Conservation (phyloP, 257 asterid species). For the Plantago elongata region DNA sequence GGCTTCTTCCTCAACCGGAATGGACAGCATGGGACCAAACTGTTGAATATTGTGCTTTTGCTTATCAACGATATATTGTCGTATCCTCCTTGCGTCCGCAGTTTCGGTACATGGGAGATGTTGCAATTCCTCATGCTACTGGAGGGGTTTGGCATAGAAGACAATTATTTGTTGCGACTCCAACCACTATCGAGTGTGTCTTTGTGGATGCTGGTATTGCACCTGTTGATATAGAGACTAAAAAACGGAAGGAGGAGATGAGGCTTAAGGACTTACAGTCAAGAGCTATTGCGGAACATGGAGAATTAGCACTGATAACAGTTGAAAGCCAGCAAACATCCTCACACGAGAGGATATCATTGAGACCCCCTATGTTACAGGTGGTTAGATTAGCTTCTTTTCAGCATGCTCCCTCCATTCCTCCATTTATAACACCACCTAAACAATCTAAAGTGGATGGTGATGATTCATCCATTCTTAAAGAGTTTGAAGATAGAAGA, state of each 20-base stretch:
- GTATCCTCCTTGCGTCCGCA: slow-evolving; percentile 97
- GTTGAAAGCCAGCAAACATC: slow-evolving; percentile 65
- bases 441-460: slow-evolving; percentile 68
- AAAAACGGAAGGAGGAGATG: slow-evolving; percentile 73
- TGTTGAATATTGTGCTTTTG: slow-evolving; percentile 97
- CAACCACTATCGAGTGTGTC: slow-evolving; percentile 95
- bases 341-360: slow-evolving; percentile 62
- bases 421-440: slow-evolving; percentile 83
- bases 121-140: slow-evolving; percentile 91
- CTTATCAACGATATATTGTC: slow-evolving; percentile 78
- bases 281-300: slow-evolving; percentile 81
- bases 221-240: slow-evolving; percentile 76
- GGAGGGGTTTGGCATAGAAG: slow-evolving; percentile 99
- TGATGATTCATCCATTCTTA: slow-evolving; percentile 54
- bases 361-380: slow-evolving; percentile 96
- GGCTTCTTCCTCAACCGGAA: slow-evolving; percentile 98
- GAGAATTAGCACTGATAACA: slow-evolving; percentile 80
- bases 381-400: slow-evolving; percentile 92
- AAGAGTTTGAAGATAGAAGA: slow-evolving; percentile 70
- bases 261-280: slow-evolving; percentile 63
- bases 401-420: slow-evolving; percentile 93
- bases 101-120: slow-evolving; percentile 93
- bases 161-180: slow-evolving; percentile 92
- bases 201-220: slow-evolving; percentile 96
- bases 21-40: slow-evolving; percentile 99